phyloP scores from a whole-genome alignment of 768 basidiomycete species.

The Suillus sp. region DNA sequence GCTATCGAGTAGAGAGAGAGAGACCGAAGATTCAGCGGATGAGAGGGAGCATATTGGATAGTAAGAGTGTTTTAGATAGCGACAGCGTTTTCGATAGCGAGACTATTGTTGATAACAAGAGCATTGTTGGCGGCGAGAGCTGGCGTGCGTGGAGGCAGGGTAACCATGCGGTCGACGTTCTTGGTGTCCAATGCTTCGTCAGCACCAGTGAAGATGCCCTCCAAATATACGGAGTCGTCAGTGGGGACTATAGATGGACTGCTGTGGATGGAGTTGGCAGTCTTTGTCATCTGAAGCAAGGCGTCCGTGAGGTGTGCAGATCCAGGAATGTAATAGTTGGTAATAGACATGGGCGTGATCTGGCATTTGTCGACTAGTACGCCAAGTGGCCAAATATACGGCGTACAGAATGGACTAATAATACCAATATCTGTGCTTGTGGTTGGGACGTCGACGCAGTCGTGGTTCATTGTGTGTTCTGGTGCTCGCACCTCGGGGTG shows the following conservation, averaged over 20 bases:
- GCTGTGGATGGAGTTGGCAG: not conserved
- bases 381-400: not conserved
- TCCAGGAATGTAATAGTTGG: not conserved
- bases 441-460: not conserved
- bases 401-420: not conserved
- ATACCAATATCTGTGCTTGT: not conserved
- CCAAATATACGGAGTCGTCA: not conserved
- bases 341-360: not conserved
- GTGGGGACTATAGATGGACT: not conserved
- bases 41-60: not conserved
- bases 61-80: no score
- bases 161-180: not conserved
- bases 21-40: not conserved
- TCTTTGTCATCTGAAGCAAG: not conserved
- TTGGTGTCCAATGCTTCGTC: not conserved
- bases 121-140: not conserved
- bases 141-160: no score
- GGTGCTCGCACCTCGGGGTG: not conserved
- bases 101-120: not conserved
- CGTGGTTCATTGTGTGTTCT: not conserved
- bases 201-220: not conserved
- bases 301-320: not conserved
- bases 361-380: not conserved
- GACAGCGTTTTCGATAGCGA: no score
- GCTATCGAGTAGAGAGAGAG: not conserved